phyloP scores from a whole-genome alignment of 371 early-diverging fungal genomes.

The Mortierella sp. region DNA sequence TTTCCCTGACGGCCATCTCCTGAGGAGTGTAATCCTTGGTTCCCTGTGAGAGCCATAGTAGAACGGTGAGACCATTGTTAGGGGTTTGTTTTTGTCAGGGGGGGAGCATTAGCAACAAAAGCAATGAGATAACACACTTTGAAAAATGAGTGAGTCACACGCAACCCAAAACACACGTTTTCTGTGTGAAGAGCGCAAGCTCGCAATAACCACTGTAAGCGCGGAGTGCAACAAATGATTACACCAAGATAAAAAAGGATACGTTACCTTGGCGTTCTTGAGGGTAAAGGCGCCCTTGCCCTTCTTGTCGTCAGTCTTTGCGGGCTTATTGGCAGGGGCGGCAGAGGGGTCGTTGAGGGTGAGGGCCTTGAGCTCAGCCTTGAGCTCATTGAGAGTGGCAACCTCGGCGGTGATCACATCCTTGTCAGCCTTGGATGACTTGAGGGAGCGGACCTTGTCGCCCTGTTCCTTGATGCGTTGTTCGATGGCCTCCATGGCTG shows the following conservation, averaged over 20 bases:
- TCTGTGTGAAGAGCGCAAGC: not conserved
- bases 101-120: not conserved
- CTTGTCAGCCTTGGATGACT: conserved; percentile 71
- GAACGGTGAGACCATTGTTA: not conserved
- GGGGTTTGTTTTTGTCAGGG: not conserved
- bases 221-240: not conserved
- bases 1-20: conserved; percentile 96
- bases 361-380: conserved; percentile 69
- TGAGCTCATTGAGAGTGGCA: conserved; percentile 68
- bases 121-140: not conserved
- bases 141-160: conserved; percentile 8
- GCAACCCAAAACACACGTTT: not conserved
- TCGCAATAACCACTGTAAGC: not conserved
- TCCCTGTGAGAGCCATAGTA: conserved; percentile 71
- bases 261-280: conserved; percentile 80
- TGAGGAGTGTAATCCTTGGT: conserved; percentile 96
- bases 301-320: conserved; percentile 48
- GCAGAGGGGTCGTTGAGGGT: conserved; percentile 45
- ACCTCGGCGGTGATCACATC: conserved; percentile 70
- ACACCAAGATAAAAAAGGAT: no score
- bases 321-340: conserved; percentile 29
- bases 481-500: conserved; percentile 61
- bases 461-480: conserved; percentile 74
- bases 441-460: conserved; percentile 73
- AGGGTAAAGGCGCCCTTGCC: conserved; percentile 65